Evolutionary conservation across 371 early-diverging fungal species (phyloP).

Genomic region (Mucor saturninus): DNA sequence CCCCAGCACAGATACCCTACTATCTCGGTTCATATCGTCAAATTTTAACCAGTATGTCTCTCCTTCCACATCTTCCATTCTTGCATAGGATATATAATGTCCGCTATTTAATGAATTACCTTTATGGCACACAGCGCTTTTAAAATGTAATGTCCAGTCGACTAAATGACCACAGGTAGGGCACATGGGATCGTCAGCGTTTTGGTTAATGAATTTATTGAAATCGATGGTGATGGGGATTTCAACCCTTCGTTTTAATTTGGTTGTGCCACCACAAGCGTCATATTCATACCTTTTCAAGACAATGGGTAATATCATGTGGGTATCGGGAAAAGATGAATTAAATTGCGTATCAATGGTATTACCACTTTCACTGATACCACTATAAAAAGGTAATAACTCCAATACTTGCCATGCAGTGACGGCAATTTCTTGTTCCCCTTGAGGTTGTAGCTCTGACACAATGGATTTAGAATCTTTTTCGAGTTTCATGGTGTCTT

Average conservation of each 20-base stretch:
- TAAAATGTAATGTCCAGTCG: slow-evolving; percentile 56
- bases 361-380: slow-evolving; percentile 57
- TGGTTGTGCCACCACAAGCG: slow-evolving; percentile 37
- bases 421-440: slow-evolving; percentile 31
- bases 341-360: slow-evolving; percentile 43
- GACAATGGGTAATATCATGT: slow-evolving; percentile 57
- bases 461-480: neutral
- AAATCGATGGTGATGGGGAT: slow-evolving; percentile 58
- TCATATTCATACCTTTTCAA: slow-evolving; percentile 54
- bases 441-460: neutral
- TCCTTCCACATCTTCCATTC: slow-evolving; percentile 14
- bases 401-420: slow-evolving; percentile 66
- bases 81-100: slow-evolving; percentile 60
- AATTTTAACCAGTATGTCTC: slow-evolving; percentile 15
- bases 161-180: slow-evolving; percentile 30
- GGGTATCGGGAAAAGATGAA: slow-evolving; percentile 53
- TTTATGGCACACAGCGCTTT: slow-evolving; percentile 62
- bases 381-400: slow-evolving; percentile 60
- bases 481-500: neutral
- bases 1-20: slow-evolving; percentile 33
- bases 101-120: slow-evolving; percentile 53
- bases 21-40: slow-evolving; percentile 45
- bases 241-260: slow-evolving; percentile 46
- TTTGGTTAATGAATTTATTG: slow-evolving; percentile 52
- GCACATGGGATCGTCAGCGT: slow-evolving; percentile 34